Base-by-base conservation (phyloP, 345 rosid genomes). In the Streptanthus diversifolius region DNA sequence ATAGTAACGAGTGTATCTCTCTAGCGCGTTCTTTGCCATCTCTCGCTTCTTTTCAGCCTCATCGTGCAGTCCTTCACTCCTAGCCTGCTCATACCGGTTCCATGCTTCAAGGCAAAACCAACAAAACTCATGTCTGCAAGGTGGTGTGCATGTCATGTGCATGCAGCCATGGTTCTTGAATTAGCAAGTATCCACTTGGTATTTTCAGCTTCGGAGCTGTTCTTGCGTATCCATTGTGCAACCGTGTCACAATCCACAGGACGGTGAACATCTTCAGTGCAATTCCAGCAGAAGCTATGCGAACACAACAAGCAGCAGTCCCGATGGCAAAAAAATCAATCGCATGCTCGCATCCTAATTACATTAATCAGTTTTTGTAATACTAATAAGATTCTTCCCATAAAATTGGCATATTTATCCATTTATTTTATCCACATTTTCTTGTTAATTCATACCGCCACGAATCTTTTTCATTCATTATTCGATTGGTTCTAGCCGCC, bases 271-370 rank as follows among this genome's bases (percentile, higher is more conserved):
- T 65, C 70, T 14, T 65, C 70, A 1, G 3, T 13, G 47, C 70
- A 65, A 5, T 65, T 65, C 70, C 70, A 65, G 18, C 70, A 65
- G 17, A 65, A 65, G 14, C 33, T 35, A 35, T 65, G 41, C 56
- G 15, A 49, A 14, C 70, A 65, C 47, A n/a, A 65, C 47, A n/a
- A 48, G 29, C 70, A 65, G 3, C 5, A 22, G 5, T 18, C 21
- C 70, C 58, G 2, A 0, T 40, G 17, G 58, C n/a, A 0, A 44
- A 57, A 33, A 45, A 49, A 1, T 49, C 70, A 22, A 65, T n/a
- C 13, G 70, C 59, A 3, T 35, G 45, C n/a, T 65, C 70, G 18
- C 70, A 65, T 35, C 70, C 70, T 10, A 0, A 1, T 32, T 33
- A 7, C 8, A 33, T 33, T 8, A 7, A 33, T 33, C 36, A 8